A percentile compares a stretch with the other conserved stretches of the same genome.
phyloP scores from a whole-genome alignment of 2,329 filamentous ascomycete genomes.

The Xylariomycetidae sp. region DNA sequence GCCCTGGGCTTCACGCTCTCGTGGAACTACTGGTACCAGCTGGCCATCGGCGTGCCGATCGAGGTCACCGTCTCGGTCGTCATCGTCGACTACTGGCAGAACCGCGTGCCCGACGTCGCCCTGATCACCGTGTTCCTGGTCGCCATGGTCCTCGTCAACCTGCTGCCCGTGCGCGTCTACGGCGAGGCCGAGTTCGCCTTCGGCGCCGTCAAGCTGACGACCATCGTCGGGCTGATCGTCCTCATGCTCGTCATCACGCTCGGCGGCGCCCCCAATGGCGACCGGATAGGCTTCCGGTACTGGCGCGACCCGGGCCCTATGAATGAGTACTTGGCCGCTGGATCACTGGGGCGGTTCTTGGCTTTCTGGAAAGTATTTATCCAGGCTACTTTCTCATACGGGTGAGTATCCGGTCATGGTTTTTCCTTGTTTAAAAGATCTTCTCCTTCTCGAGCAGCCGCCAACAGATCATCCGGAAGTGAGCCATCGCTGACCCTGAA shows the following conservation, averaged over 20 bases:
- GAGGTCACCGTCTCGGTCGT: slow-evolving; percentile 43
- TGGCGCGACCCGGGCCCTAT: slow-evolving; percentile 39
- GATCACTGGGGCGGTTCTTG: slow-evolving; percentile 35
- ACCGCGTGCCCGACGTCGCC: slow-evolving; percentile 17
- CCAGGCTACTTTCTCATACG: slow-evolving; percentile 43
- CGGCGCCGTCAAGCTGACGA: slow-evolving; percentile 43
- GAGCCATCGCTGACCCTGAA: too few relatives aligned
- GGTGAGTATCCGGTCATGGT: too few relatives aligned
- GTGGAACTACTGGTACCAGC: slow-evolving; percentile 49
- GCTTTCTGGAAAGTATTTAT: slow-evolving; percentile 42
- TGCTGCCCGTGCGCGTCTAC: slow-evolving; percentile 38
- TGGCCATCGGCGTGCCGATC: slow-evolving; percentile 44
- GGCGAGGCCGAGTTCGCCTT: slow-evolving; percentile 52
- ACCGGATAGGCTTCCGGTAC: slow-evolving; percentile 41
- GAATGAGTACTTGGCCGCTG: slow-evolving; percentile 35
- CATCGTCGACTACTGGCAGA: slow-evolving; percentile 41
- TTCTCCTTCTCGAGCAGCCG: too few relatives aligned
- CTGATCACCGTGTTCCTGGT: slow-evolving; percentile 34
- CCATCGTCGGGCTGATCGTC: slow-evolving; percentile 45
- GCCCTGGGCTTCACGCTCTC: slow-evolving; percentile 44
- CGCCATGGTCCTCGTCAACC: slow-evolving; percentile 34
- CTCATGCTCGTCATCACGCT: slow-evolving; percentile 45
- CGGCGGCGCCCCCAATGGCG: slow-evolving; percentile 38
- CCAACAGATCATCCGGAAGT: too few relatives aligned
- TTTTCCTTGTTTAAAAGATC: too few relatives aligned